Evolutionary conservation across 2,329 filamentous ascomycete genomes (phyloP), one percentile per base, ranked within the genome.

Genomic region (Verticillium tricorpus): DNA sequence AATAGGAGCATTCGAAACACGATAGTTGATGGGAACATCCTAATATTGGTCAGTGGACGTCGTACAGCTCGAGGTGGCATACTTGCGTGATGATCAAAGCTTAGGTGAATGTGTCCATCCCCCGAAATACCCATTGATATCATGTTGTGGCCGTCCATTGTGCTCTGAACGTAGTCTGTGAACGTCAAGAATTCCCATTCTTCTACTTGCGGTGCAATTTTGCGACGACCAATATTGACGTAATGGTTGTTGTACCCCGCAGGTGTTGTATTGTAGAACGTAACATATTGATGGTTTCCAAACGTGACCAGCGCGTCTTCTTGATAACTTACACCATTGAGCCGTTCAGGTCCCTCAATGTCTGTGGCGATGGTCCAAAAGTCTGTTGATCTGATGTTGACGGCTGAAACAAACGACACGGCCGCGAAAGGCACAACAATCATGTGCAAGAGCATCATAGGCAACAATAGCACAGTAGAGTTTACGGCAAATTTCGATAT

Each of bases 291-390:
- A 59, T 63, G 63, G 40, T 64, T 60, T 54, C 65, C 64, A 39
- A 64, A 64, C 12, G 63, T 66, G 35, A 64, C 60, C 19, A 67
- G 61, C 17, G 56, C 64, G 50, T 68, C 66, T 54, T 68, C 64
- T 55, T 68, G 66, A 34, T 65, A 68, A 61, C 65, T 67, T n/a
- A 68, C 40, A 34, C 64, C 65, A 19, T 68, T 68, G 6, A 68
- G 60, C 7, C 65, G 60, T 22, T 65, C 60, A 15, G 62, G 58
- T 0, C 65, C 64, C 25, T 65, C 45, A 1, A 64, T 65, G 40
- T 67, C 64, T 6, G 60, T 64, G 6, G 63, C 65, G 31, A 68
- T 60, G 11, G 57, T 54, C 62, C 62, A 64, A 25, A 17, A 22
- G 11, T 58, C 56, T 15, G 35, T 39, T 32, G 35, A 39, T 5